These are phyloP conservation scores for Podospora australis DNA, from an alignment of 495 filamentous ascomycete species.

Conservation along the genomic window DNA sequence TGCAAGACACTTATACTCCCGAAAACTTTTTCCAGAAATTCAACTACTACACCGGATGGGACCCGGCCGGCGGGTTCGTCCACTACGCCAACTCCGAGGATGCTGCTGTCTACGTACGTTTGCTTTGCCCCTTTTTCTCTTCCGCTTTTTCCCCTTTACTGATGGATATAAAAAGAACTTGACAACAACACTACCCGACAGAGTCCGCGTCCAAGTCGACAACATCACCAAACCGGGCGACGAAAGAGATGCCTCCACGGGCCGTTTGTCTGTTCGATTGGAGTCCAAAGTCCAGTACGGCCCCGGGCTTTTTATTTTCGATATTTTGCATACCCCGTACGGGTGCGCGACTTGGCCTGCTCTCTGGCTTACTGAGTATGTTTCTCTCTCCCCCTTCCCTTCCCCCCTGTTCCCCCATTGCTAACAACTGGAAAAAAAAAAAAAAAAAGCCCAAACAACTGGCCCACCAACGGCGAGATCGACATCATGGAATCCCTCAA, in stretches of 20 bases:
- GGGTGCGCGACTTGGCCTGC: conserved; percentile 57
- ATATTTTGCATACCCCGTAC: conserved; percentile 53
- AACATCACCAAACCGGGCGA: conserved; percentile 29
- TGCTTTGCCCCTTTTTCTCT: neutral
- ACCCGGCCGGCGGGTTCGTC: conserved; percentile 36
- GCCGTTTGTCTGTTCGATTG: conserved; percentile 52
- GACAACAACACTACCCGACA: conserved; percentile 43
- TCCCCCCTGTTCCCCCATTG: neutral
- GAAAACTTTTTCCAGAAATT: conserved; percentile 53
- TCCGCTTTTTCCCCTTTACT: conserved; percentile 38
- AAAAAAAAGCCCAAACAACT: conserved; percentile 39
- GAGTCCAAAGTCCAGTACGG: conserved; percentile 48
- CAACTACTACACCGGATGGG: conserved; percentile 31
- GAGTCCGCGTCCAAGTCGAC: conserved; percentile 40
- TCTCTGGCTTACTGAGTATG: conserved; percentile 42
- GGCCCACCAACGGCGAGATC: conserved; percentile 66
- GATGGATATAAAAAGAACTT: conserved; percentile 48
- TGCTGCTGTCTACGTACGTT: conserved; percentile 19
- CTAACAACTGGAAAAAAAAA: neutral
- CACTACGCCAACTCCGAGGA: conserved; percentile 33
- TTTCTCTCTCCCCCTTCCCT: neutral
- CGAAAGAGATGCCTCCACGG: conserved; percentile 30
- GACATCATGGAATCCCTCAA: conserved; percentile 72
- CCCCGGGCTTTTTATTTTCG: conserved; percentile 52
- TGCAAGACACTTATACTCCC: conserved; percentile 34